Conservation (phyloP, 163 green algal genomes). For the Scenedesmus sp. region DNA sequence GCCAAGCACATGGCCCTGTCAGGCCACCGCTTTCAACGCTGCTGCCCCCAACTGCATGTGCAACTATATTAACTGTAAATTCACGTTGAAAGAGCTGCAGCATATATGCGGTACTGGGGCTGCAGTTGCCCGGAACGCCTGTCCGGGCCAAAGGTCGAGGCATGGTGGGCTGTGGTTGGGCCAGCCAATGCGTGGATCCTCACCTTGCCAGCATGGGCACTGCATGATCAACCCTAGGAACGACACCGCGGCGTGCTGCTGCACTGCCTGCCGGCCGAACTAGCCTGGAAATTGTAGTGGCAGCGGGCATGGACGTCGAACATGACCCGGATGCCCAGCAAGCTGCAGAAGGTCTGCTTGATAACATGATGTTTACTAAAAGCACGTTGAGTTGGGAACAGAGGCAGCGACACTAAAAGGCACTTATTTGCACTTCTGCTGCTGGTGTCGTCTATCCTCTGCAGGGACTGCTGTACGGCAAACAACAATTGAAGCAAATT, state of each 20-base stretch:
- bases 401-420: background rate
- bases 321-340: background rate
- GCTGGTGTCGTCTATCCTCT: background rate
- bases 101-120: background rate
- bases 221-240: background rate
- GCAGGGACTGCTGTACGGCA: background rate
- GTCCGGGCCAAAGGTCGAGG: background rate
- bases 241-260: background rate
- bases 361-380: background rate
- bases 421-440: background rate
- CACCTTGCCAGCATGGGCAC: background rate
- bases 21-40: background rate
- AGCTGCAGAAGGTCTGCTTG: background rate
- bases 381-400: background rate
- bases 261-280: background rate
- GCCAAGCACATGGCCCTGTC: background rate
- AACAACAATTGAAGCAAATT: background rate
- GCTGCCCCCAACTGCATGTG: background rate
- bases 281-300: background rate
- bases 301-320: background rate
- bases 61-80: background rate
- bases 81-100: background rate
- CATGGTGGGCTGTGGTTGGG: background rate
- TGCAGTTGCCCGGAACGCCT: background rate
- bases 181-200: background rate